phyloP scores from a whole-genome alignment of 2,329 filamentous ascomycete species.

The Fusarium proliferatum region DNA sequence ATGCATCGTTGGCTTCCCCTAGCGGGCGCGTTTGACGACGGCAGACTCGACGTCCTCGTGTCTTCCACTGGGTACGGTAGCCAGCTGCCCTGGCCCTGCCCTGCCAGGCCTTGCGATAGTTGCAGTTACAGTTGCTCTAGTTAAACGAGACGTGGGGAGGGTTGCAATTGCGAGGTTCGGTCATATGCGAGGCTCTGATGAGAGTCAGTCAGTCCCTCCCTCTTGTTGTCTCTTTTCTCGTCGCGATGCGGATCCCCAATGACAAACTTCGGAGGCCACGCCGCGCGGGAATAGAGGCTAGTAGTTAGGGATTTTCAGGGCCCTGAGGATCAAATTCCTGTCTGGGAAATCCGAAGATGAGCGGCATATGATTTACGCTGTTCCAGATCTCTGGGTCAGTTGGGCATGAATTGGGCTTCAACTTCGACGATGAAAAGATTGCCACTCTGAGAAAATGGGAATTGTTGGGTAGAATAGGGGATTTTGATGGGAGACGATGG shows the following conservation, averaged over 20 bases:
- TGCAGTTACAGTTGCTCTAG: not conserved
- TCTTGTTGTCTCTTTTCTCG: constrained; percentile 29
- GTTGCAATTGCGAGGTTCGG: not conserved
- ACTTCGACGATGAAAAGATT: not conserved
- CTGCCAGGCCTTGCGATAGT: not conserved
- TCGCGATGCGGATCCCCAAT: not conserved
- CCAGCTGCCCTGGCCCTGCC: not conserved
- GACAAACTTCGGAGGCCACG: not conserved
- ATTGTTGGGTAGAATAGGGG: not conserved
- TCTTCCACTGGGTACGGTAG: not conserved
- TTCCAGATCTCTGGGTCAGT: constrained; percentile 33
- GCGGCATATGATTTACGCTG: constrained; percentile 10
- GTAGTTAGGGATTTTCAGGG: not conserved
- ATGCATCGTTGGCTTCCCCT: constrained; percentile 32
- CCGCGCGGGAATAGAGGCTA: constrained; percentile 10
- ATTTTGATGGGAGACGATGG: not conserved
- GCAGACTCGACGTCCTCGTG: not conserved
- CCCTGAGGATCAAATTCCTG: constrained; percentile 32
- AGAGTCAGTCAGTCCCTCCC: not conserved
- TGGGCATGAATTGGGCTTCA: constrained; percentile 30
- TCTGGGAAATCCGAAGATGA: constrained; percentile 23
- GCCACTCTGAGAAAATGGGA: not conserved
- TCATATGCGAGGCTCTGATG: constrained; percentile 6
- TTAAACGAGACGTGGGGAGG: constrained; percentile 5
- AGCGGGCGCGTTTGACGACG: constrained; percentile 17